Evolutionary conservation across 2,329 filamentous ascomycete genomes (phyloP), one percentile per base, ranked within the genome.

Genomic region (Paradendryphiella salina): DNA sequence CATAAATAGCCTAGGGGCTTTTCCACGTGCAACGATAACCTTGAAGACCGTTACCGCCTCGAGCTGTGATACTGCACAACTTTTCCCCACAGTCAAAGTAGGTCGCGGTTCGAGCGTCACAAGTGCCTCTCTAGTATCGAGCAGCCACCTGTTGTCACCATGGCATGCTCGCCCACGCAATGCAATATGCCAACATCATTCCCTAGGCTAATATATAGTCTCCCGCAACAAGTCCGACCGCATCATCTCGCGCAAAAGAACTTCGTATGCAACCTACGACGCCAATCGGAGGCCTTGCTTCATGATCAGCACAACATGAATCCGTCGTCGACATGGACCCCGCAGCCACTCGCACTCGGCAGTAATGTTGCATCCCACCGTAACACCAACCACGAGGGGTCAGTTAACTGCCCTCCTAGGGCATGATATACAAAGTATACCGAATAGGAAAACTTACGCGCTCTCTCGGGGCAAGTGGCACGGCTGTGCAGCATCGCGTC

Each of bases 301-400:
- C 38, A 28, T 21, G 13, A 23, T 42, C 36, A 38, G 33, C 28
- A 43, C 28, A 32, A 31, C 40, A 41, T 48, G 45, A 49, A 52
- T 48, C 33, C 28, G 36, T 43, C 42, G 46, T 45, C 38, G 23
- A 37, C 39, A 43, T 14, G 46, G 52, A 59, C 56, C 56, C 56
- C 56, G 56, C 56, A 51, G 45, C 43, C 44, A 53, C 46, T 42
- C 37, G 50, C 31, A 34, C 43, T 45, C 33, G 46, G 40, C 33
- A 32, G 46, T 46, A 14, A 46, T 42, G 33, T 29, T 32, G 21
- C 36, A 38, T 43, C 34, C 31, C 37, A 15, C 33, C 32, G 31
- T 35, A 44, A 36, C 18, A 35, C 32, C 33, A 57, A 38, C 40
- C 32, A 38, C 38, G 35, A 42, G 32, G 9, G 39, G 46, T 46